These are phyloP conservation scores for Parsonsia alboflavescens DNA, from an alignment of 257 asterid genomes.

Conservation along the genomic window DNA sequence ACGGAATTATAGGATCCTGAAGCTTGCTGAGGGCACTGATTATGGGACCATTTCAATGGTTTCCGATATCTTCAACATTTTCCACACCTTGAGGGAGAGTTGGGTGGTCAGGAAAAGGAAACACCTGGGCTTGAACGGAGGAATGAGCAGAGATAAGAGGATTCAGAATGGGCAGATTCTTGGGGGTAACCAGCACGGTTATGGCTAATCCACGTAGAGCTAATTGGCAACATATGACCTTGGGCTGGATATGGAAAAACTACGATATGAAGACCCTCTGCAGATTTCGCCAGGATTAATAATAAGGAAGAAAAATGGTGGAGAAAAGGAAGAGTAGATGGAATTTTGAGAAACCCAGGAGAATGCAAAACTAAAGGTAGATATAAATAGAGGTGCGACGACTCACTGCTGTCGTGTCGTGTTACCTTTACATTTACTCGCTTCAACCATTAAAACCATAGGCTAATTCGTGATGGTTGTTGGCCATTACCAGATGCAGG, in stretches of 20 bases:
- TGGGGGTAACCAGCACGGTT: slow-evolving; percentile 58
- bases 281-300: slow-evolving; percentile 26
- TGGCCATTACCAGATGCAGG: too few species aligned
- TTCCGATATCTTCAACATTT: slow-evolving; percentile 59
- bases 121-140: slow-evolving; percentile 39
- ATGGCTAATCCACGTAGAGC: slow-evolving; percentile 41
- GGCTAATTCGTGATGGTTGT: too few species aligned
- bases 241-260: slow-evolving; percentile 83
- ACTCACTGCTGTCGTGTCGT: too few species aligned
- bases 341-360: neutral
- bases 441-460: too few species aligned
- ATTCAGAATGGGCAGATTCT: slow-evolving; percentile 41
- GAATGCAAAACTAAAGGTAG: too few species aligned
- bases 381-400: too few species aligned
- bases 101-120: slow-evolving; percentile 64
- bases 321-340: neutral
- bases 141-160: slow-evolving; percentile 54
- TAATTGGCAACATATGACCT: slow-evolving; percentile 74
- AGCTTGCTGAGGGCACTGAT: slow-evolving; percentile 44
- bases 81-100: slow-evolving; percentile 62
- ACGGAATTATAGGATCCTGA: slow-evolving; percentile 38
- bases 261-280: slow-evolving; percentile 43
- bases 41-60: slow-evolving; percentile 45
- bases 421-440: too few species aligned
- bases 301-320: neutral